phyloP scores from a whole-genome alignment of 805 yeast species.

The Pichia deserticola region DNA sequence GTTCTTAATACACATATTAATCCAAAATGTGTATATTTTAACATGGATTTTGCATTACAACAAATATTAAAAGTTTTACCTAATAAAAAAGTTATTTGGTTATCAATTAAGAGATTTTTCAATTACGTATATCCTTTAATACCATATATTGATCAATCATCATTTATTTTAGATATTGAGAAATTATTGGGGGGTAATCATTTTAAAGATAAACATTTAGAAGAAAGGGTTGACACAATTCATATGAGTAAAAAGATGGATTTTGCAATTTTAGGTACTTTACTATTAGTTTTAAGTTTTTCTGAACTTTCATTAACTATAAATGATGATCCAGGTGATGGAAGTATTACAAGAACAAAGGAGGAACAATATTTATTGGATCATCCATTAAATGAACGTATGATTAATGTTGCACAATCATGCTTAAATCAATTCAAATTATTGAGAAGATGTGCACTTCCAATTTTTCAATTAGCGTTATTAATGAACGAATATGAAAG shows the following conservation, averaged over 20 bases:
- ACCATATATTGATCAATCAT: conserved; percentile 38
- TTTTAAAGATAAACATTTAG: conserved; percentile 25
- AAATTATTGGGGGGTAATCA: conserved; percentile 28
- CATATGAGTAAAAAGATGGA: conserved; percentile 37
- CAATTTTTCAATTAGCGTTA: conserved; percentile 47
- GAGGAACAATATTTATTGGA: conserved; percentile 31
- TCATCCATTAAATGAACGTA: conserved; percentile 40
- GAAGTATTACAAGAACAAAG: conserved; percentile 22
- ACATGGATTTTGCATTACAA: conserved; percentile 18
- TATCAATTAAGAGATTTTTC: conserved; percentile 38
- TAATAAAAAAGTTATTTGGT: conserved; percentile 36
- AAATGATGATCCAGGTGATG: conserved; percentile 17
- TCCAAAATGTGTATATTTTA: conserved; percentile 5
- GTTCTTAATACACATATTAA: background rate
- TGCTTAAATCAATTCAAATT: conserved; percentile 51
- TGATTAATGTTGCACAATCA: conserved; percentile 41
- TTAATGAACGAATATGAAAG: conserved; percentile 43
- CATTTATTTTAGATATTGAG: conserved; percentile 28
- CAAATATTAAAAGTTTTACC: conserved; percentile 37
- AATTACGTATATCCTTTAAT: conserved; percentile 37
- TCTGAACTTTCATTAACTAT: conserved; percentile 35
- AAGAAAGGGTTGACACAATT: conserved; percentile 25
- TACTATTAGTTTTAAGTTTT: conserved; percentile 39
- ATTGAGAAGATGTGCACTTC: conserved; percentile 39
- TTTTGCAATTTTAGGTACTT: conserved; percentile 39